Conservation (phyloP, 1,284 basidiomycete genomes). For the Gastroboletus turbinatus region DNA sequence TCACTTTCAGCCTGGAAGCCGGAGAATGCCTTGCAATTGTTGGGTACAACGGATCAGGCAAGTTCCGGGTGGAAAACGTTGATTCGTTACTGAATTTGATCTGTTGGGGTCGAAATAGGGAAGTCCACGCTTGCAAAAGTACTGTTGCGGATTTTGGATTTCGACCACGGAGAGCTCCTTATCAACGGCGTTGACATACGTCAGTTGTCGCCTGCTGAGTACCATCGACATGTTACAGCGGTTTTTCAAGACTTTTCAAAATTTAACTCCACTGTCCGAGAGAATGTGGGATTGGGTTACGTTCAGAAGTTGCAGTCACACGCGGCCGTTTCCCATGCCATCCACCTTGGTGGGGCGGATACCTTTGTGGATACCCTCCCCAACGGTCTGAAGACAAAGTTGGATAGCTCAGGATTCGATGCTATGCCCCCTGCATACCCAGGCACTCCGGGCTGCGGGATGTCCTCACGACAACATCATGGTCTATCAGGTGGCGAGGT, state of each 20-base stretch:
- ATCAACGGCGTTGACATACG: slow-evolving; percentile 71
- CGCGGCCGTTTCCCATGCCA: slow-evolving; percentile 55
- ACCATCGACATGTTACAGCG: slow-evolving; percentile 71
- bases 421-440: slow-evolving; percentile 41
- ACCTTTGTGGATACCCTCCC: slow-evolving; percentile 61
- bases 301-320: slow-evolving; percentile 55
- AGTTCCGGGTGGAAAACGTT: slow-evolving; percentile 23
- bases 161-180: slow-evolving; percentile 59
- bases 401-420: slow-evolving; percentile 63
- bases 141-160: slow-evolving; percentile 74
- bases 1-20: slow-evolving; percentile 66
- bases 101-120: slow-evolving; percentile 41
- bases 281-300: slow-evolving; percentile 78
- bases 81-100: slow-evolving; percentile 9
- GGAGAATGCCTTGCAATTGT: slow-evolving; percentile 83
- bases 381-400: slow-evolving; percentile 61
- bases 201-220: slow-evolving; percentile 59
- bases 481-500: slow-evolving; percentile 80
- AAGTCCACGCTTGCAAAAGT: slow-evolving; percentile 83
- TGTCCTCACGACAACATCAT: slow-evolving; percentile 44
- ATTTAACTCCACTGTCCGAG: slow-evolving; percentile 68
- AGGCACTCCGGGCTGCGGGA: slow-evolving; percentile 23
- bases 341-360: slow-evolving; percentile 66
- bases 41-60: slow-evolving; percentile 78
- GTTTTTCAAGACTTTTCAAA: slow-evolving; percentile 83